phyloP scores from a whole-genome alignment of 768 basidiomycete species.

The Hydnomerulius pinastri region DNA sequence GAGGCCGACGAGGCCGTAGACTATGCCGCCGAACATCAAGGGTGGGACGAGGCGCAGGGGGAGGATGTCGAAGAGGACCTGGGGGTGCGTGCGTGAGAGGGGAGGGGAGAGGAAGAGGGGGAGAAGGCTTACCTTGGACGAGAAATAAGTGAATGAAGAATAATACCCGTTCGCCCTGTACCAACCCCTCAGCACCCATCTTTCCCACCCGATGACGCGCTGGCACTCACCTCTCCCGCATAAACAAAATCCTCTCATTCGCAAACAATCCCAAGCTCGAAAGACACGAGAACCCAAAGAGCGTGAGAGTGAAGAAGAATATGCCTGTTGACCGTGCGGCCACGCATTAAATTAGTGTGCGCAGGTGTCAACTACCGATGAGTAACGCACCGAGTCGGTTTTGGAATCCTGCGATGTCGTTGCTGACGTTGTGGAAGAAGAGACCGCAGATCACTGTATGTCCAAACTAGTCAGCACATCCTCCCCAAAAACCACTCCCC shows the following conservation, averaged over 20 bases:
- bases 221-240: conserved; percentile 83
- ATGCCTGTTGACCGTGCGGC: conserved; percentile 66
- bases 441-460: conserved; percentile 83
- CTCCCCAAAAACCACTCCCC: too few species aligned
- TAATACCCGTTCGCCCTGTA: conserved; percentile 95
- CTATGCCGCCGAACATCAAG: conserved; percentile 92
- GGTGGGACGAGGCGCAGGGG: conserved; percentile 95
- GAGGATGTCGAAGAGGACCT: conserved; percentile 95
- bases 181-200: background rate
- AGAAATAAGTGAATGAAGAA: conserved; percentile 93
- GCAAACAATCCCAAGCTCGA: conserved; percentile 94
- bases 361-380: too few species aligned
- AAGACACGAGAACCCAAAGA: conserved; percentile 96
- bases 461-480: conserved; percentile 7
- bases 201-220: background rate
- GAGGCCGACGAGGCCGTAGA: conserved; percentile 93
- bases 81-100: conserved; percentile 43
- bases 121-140: conserved; percentile 72
- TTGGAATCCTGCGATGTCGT: conserved; percentile 97
- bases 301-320: conserved; percentile 96
- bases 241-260: conserved; percentile 93
- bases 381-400: conserved; percentile 72
- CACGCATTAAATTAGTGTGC: too few species aligned
- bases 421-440: conserved; percentile 86
- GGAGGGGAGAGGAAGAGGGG: background rate